Conservation (phyloP, 495 filamentous ascomycete genomes). For the Podospora conica region DNA sequence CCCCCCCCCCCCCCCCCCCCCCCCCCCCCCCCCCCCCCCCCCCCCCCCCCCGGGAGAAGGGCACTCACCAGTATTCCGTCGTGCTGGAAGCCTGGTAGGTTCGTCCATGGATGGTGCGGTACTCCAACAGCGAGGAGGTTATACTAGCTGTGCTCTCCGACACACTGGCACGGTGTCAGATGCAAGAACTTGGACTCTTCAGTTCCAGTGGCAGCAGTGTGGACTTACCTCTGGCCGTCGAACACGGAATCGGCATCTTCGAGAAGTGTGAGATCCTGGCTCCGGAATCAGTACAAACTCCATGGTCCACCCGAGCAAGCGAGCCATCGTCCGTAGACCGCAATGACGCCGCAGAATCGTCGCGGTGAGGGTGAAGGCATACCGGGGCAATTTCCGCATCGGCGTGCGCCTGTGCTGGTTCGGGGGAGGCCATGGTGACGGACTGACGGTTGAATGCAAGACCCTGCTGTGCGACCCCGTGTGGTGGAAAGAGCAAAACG, state of each 20-base stretch:
- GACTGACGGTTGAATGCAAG: background rate
- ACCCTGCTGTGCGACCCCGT: background rate
- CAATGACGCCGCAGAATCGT: background rate
- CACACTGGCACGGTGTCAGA: slow-evolving; percentile 13
- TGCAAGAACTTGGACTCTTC: background rate
- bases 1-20: too few relatives aligned
- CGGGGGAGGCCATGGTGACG: background rate
- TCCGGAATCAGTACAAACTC: background rate
- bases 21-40: too few relatives aligned
- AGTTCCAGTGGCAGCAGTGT: background rate
- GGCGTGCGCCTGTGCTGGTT: background rate
- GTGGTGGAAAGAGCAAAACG: background rate
- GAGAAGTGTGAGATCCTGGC: background rate
- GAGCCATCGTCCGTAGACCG: background rate
- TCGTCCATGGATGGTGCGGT: slow-evolving; percentile 37
- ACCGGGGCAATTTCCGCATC: background rate
- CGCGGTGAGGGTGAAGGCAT: background rate
- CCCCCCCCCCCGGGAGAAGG: too few relatives aligned
- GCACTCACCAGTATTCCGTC: slow-evolving; percentile 4
- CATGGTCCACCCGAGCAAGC: background rate
- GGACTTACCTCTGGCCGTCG: background rate
- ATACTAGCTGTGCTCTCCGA: slow-evolving; percentile 36
- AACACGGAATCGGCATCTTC: background rate
- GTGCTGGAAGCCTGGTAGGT: slow-evolving; percentile 26
- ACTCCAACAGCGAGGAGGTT: slow-evolving; percentile 40